A percentile compares a stretch with the other conserved stretches of the same genome.
These are phyloP conservation scores for Gomphus sp. DNA, from an alignment of 1,284 basidiomycete genomes.

Conservation along the genomic window DNA sequence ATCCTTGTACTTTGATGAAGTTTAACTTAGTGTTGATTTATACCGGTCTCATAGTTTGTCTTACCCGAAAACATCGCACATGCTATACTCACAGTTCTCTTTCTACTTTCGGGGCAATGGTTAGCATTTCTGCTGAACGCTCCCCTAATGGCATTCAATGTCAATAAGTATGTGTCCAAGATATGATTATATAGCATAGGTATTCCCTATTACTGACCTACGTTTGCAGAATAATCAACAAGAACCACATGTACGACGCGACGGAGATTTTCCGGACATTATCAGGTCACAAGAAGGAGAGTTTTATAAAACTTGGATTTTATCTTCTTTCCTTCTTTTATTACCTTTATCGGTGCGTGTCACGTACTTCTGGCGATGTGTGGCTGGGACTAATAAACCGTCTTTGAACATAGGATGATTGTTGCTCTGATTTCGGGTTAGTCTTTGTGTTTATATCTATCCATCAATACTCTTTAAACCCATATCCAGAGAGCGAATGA, in stretches of 20 bases:
- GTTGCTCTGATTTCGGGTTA: slow-evolving; percentile 70
- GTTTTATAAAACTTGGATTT: slow-evolving; percentile 93
- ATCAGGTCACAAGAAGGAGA: slow-evolving; percentile 92
- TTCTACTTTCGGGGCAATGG: slow-evolving; percentile 96
- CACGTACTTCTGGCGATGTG: not conserved
- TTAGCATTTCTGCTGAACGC: slow-evolving; percentile 87
- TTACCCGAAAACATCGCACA: slow-evolving; percentile 95
- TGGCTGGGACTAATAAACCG: slow-evolving; percentile 3
- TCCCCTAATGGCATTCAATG: slow-evolving; percentile 86
- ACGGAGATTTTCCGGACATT: slow-evolving; percentile 98
- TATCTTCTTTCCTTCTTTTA: slow-evolving; percentile 95
- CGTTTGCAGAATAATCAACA: slow-evolving; percentile 72
- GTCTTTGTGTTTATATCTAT: slow-evolving; percentile 5
- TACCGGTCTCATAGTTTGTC: slow-evolving; percentile 66
- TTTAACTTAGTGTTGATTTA: not conserved
- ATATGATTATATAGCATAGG: not conserved
- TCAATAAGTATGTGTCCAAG: slow-evolving; percentile 71
- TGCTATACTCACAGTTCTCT: slow-evolving; percentile 79
- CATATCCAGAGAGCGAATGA: slow-evolving; percentile 13
- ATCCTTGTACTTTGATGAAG: not conserved
- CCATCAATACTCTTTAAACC: not conserved
- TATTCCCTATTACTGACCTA: not conserved
- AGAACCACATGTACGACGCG: slow-evolving; percentile 98
- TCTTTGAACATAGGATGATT: slow-evolving; percentile 56
- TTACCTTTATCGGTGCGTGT: slow-evolving; percentile 84